phyloP scores from a whole-genome alignment of 331 rosid species.

The Ulmus americana region DNA sequence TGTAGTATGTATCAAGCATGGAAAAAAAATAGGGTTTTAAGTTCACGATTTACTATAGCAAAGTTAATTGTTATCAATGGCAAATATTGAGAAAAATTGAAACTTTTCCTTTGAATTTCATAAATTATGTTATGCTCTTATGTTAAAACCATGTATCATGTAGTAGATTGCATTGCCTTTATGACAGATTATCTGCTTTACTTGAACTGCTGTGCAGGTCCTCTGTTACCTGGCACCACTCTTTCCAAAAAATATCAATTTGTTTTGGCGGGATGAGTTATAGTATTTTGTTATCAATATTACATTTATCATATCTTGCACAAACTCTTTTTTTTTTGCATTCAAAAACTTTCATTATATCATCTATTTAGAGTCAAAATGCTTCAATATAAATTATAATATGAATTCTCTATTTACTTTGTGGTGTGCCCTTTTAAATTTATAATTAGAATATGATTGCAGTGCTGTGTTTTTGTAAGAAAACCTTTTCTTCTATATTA shows the following conservation, averaged over 20 bases:
- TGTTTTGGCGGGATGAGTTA: conserved; percentile 99
- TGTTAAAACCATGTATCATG: background rate
- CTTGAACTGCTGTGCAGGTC: conserved; percentile 48
- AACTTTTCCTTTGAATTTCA: background rate
- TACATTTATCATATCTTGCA: background rate
- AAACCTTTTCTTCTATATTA: too few species aligned
- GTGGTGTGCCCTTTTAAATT: conserved; percentile 8
- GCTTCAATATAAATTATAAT: background rate
- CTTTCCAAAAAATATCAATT: conserved; percentile 70
- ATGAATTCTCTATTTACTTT: conserved; percentile 18
- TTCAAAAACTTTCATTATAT: conserved; percentile 1
- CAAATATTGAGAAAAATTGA: too few species aligned
- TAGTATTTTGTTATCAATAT: conserved; percentile 22
- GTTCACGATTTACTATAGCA: too few species aligned
- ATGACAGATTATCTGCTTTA: background rate
- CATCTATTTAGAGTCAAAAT: conserved; percentile 9
- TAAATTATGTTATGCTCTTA: background rate
- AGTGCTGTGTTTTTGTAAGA: too few species aligned
- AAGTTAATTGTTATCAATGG: too few species aligned
- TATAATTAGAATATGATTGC: too few species aligned
- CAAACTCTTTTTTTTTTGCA: background rate
- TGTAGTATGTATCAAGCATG: too few species aligned
- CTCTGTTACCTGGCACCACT: conserved; percentile 80
- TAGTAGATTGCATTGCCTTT: background rate
- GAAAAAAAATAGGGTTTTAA: too few species aligned